A percentile compares a stretch with the other conserved stretches of the same genome.
Evolutionary conservation across 768 basidiomycete genomes (phyloP).

Genomic region (Lactifluus hygrophoroides): DNA sequence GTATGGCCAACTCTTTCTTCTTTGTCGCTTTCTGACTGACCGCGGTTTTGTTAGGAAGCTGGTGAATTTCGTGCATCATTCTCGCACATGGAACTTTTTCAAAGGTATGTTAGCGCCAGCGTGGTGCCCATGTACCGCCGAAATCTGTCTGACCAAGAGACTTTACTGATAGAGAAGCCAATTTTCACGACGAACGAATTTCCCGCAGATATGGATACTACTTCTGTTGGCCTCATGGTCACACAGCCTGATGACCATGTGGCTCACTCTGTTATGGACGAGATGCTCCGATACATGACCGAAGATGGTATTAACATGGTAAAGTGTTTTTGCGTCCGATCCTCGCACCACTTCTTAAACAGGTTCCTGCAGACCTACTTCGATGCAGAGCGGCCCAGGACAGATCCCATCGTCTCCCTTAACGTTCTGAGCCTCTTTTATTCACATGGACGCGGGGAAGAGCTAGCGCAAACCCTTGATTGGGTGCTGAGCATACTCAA

Average conservation of each 20-base stretch:
- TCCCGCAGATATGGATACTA: constrained; percentile 51
- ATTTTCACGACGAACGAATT: constrained; percentile 40
- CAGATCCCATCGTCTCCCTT: constrained; percentile 46
- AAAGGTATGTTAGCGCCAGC: constrained; percentile 33
- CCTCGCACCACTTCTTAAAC: constrained; percentile 27
- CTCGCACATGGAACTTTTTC: constrained; percentile 49
- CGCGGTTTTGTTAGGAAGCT: constrained; percentile 29
- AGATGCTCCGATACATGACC: constrained; percentile 45
- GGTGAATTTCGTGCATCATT: constrained; percentile 32
- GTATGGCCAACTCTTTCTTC: no score
- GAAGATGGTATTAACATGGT: constrained; percentile 38
- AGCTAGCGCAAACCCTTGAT: constrained; percentile 36
- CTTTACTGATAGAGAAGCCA: constrained; percentile 28
- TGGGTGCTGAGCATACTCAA: constrained; percentile 44
- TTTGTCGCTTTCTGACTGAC: no score
- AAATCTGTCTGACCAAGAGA: neutral
- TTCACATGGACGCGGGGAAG: constrained; percentile 37
- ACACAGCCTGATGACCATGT: constrained; percentile 27
- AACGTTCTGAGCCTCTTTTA: constrained; percentile 44
- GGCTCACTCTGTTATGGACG: constrained; percentile 41
- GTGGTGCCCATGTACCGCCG: constrained; percentile 22
- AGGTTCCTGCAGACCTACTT: constrained; percentile 39
- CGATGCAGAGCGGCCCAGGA: constrained; percentile 39
- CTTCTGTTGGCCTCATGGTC: constrained; percentile 44
- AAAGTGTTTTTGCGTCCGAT: neutral